Evolutionary conservation across 345 rosid genomes (phyloP).

Genomic region (Eucalyptus pauciflora): DNA sequence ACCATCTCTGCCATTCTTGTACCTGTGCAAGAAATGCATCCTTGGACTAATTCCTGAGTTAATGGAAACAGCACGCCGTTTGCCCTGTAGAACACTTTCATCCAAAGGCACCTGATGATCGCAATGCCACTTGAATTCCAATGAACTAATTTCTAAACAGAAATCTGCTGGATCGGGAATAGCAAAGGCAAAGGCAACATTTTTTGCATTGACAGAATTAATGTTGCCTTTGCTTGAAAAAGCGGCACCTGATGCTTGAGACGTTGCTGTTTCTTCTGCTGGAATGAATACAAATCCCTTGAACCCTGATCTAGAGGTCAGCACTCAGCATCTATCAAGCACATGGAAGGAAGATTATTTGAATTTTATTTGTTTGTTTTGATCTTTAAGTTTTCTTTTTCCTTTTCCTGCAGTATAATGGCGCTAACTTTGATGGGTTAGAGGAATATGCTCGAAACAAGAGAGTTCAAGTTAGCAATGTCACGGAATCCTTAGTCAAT

Average conservation of each 20-base stretch:
- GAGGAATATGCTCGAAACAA: slow-evolving; percentile 79
- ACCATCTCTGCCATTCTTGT: neutral
- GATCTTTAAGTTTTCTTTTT: neutral
- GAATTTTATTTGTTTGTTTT: neutral
- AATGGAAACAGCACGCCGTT: neutral
- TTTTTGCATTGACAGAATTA: slow-evolving; percentile 50
- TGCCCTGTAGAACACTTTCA: neutral
- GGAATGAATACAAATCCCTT: slow-evolving; percentile 76
- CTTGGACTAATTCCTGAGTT: neutral
- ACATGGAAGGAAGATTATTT: neutral
- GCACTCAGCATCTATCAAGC: neutral
- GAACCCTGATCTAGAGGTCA: slow-evolving; percentile 74
- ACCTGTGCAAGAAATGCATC: neutral
- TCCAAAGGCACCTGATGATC: neutral
- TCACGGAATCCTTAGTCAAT: neutral
- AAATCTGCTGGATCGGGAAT: neutral
- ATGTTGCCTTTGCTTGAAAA: slow-evolving; percentile 74
- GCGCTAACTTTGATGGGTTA: slow-evolving; percentile 43
- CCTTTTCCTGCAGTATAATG: slow-evolving; percentile 28
- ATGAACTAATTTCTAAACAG: neutral
- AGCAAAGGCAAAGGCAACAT: no score
- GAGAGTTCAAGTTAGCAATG: slow-evolving; percentile 54
- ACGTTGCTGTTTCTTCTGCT: slow-evolving; percentile 77
- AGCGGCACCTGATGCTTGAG: slow-evolving; percentile 74
- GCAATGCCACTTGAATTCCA: neutral